Evolutionary conservation across 1,139 yeast species (phyloP), one percentile per base, ranked within the genome.

Genomic region (Pichia sp.): DNA sequence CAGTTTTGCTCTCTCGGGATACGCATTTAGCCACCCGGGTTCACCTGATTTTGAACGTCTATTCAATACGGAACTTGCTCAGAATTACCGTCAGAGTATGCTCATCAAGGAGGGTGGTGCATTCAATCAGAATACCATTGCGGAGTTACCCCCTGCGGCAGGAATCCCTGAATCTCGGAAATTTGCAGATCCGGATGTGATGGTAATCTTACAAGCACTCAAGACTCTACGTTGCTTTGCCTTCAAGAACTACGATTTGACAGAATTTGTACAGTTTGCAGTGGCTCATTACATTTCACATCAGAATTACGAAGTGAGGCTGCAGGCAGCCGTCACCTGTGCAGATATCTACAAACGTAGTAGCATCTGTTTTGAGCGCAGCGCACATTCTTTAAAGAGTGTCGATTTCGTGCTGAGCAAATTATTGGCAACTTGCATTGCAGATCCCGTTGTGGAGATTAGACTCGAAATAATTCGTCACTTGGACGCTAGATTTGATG

Each of bases 201-300:
- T 47, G 16, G 68, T 82, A 15, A 64, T 82, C 23, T 69, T 79
- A 2, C 78, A 79, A 49, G 84, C 91, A 1, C 63, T 84, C 47
- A 69, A 75, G 45, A 85, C 87, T 70, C 64, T 93, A 37, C 77
- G 80, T 18, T 71, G 69, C 29, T 87, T 91, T 56, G 74, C 80
- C 39, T 85, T 88, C 56, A 77, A 74, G 43, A 80, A 77, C 40
- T 77, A 79, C 44, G 81, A 87, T 16, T 63, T 91, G 38, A 81
- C 85, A 34, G 96, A 91, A 48, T 84, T 88, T 61, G 95, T 88
- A 15, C 71, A 94, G 37, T 76, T 76, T 49, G 86, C 94, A 44
- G 82, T 87, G 1, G 72, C 87, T 14, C 69, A 79, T 4, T 91
- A 88, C 57, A 73, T 86, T 42, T 93, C 85, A 38, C 93, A 85